These are phyloP conservation scores for Anacardium occidentale DNA, from an alignment of 345 rosid species.

Conservation along the genomic window DNA sequence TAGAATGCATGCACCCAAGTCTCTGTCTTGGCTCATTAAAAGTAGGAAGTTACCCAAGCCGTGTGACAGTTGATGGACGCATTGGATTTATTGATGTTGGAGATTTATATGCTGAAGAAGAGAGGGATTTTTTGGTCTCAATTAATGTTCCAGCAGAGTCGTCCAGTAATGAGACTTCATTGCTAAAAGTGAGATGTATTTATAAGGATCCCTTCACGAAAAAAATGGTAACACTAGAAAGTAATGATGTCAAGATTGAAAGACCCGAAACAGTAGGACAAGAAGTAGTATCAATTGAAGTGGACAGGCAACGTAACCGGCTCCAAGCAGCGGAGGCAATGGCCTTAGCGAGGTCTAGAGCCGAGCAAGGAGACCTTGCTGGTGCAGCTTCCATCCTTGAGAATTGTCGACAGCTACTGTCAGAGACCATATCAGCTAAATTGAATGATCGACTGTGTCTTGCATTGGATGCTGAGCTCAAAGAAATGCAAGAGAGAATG, in stretches of 20 bases:
- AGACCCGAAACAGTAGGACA: conserved; percentile 56
- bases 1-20: conserved; percentile 52
- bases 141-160: conserved; percentile 64
- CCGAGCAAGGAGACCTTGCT: conserved; percentile 77
- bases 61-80: conserved; percentile 40
- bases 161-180: conserved; percentile 41
- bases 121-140: conserved; percentile 82
- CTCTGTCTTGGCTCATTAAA: conserved; percentile 58
- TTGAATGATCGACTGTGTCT: conserved; percentile 69
- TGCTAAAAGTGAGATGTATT: conserved; percentile 71
- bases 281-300: conserved; percentile 68
- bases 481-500: conserved; percentile 98
- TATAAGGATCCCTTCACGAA: conserved; percentile 77
- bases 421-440: conserved; percentile 66
- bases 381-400: conserved; percentile 72
- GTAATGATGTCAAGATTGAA: conserved; percentile 51
- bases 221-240: conserved; percentile 51
- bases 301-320: conserved; percentile 90
- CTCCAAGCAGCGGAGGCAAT: conserved; percentile 88
- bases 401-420: conserved; percentile 49
- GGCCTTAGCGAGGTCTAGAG: conserved; percentile 67
- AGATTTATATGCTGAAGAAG: conserved; percentile 93
- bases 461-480: conserved; percentile 83
- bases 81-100: conserved; percentile 70
- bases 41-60: conserved; percentile 77